phyloP scores from a whole-genome alignment of 2,329 filamentous ascomycete genomes.

The Hypoxylon sp. region DNA sequence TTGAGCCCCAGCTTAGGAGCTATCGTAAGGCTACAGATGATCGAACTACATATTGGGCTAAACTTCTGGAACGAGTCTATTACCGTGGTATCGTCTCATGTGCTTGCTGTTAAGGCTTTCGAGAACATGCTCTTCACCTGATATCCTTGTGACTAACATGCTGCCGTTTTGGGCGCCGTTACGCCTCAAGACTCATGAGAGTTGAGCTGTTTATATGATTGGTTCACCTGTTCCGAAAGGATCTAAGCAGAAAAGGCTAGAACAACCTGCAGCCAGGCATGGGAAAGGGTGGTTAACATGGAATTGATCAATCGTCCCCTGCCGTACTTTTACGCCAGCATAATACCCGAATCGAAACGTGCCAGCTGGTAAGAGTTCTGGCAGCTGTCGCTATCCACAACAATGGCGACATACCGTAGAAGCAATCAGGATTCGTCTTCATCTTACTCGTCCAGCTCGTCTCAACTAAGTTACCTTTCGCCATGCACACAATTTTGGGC shows the following conservation, averaged over 20 bases:
- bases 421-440: conserved; percentile 12
- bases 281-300: neutral
- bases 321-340: neutral
- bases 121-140: neutral
- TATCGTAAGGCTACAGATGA: too few relatives aligned
- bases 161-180: neutral
- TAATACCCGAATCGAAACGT: neutral
- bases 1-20: neutral
- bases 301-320: neutral
- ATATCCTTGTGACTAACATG: neutral
- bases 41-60: too few relatives aligned
- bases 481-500: neutral
- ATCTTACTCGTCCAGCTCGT: conserved; percentile 7
- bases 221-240: neutral
- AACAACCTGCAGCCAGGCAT: neutral
- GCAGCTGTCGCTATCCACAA: conserved; percentile 23
- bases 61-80: too few relatives aligned
- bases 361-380: conserved; percentile 15
- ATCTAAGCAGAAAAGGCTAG: neutral
- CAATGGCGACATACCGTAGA: neutral
- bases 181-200: neutral
- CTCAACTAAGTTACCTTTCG: neutral
- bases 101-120: neutral
- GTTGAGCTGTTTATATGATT: neutral
- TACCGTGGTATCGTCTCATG: too few relatives aligned